Base-by-base conservation (phyloP, 106 monocot genomes). In the Allium fistulosum region DNA sequence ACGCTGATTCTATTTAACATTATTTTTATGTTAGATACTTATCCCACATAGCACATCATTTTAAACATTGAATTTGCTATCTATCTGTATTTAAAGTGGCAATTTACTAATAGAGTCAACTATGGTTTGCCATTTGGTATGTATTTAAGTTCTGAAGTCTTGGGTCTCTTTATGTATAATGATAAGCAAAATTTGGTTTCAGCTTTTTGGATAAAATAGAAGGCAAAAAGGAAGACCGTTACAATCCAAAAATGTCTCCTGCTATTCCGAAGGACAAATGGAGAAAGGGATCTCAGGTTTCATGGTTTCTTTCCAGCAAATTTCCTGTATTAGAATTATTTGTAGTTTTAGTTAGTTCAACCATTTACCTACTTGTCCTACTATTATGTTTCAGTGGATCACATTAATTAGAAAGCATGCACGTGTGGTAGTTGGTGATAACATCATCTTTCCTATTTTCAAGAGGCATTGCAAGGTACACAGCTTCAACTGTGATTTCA, bases 201-300 rank as follows among this genome's bases (percentile, higher is more conserved):
- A 97, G 92, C 71, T 97, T 97, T 78, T 53, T 77, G 52, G 81
- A 92, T 75, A 70, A 79, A 63, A 92, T 82, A 77, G 58, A 75
- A 57, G 81, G 87, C 76, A 70, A 79, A 63, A 92, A 87, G 51
- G 84, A 90, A 60, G 67, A 70, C 37, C 86, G 97, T 46, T 97
- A 97, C 75, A 89, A 87, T 72, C 77, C 74, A 22, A 90, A 92
- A 66, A 97, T 97, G 97, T 80, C 80, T 75, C 87, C 84, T 79
- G 52, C 56, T 52, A 87, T 97, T 49, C 82, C 84, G 27, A 83
- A 85, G 75, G 74, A 77, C 49, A 92, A 80, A 77, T 97, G 97
- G 97, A 86, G 92, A 67, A 97, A 97, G 92, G 97, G 97, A 77
- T 97, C 97, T 48, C 97, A 97, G 92, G 97, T 97, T 51, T 51